A percentile compares a stretch with the other conserved stretches of the same genome.
phyloP scores from a whole-genome alignment of 2,329 filamentous ascomycete species.

The Cladorrhinum sp. region DNA sequence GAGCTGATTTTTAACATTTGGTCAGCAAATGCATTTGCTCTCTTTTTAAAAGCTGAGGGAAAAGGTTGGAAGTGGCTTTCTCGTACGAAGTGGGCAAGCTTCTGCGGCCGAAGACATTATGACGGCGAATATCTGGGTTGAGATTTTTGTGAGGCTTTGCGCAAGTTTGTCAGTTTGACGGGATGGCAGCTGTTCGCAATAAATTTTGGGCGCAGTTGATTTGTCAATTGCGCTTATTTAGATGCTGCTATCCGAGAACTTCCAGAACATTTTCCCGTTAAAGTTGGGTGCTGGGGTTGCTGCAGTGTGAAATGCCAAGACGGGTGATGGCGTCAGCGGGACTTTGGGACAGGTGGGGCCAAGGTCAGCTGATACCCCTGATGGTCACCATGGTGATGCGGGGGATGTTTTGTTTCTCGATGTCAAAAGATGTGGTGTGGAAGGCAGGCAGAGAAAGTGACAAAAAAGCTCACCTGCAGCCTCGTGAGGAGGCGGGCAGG shows the following conservation, averaged over 20 bases:
- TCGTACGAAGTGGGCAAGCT: not conserved
- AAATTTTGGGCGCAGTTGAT: conserved; percentile 17
- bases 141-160: not conserved
- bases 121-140: not conserved
- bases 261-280: conserved; percentile 13
- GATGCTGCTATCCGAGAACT: not conserved
- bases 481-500: not conserved
- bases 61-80: not conserved
- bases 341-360: conserved; percentile 1
- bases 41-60: not conserved
- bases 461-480: too few relatives aligned
- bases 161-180: not conserved
- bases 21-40: not conserved
- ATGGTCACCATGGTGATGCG: conserved; percentile 11
- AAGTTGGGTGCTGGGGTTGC: not conserved
- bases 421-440: too few relatives aligned
- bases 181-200: not conserved
- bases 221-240: conserved; percentile 18
- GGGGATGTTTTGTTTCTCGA: not conserved
- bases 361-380: conserved; percentile 22
- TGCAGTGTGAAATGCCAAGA: conserved; percentile 12
- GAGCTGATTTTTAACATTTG: not conserved
- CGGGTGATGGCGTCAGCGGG: conserved; percentile 18
- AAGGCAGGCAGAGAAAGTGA: too few relatives aligned
- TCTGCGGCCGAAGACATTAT: not conserved